A percentile compares a stretch with the other conserved stretches of the same genome.
phyloP scores from a whole-genome alignment of 768 basidiomycete species.

The Panaeolus papilionaceus region DNA sequence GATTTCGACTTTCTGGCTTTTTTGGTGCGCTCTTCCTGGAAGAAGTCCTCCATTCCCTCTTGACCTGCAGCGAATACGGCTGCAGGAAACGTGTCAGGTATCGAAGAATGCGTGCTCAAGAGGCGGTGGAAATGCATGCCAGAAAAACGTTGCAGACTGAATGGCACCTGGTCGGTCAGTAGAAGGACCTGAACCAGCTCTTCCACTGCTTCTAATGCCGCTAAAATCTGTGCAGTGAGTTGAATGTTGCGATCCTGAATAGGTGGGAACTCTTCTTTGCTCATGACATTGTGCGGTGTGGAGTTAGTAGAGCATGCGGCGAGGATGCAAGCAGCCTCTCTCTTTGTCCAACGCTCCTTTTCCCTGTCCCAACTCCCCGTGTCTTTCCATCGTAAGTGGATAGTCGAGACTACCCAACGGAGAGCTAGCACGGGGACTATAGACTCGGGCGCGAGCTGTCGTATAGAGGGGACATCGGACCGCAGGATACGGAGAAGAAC shows the following conservation, averaged over 20 bases:
- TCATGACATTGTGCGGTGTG: slow-evolving; percentile 12
- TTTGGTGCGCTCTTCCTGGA: slow-evolving; percentile 53
- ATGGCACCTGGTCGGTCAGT: slow-evolving; percentile 53
- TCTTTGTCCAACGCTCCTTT: slow-evolving; percentile 71
- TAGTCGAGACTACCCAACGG: slow-evolving; percentile 63
- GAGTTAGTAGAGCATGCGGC: slow-evolving; percentile 48
- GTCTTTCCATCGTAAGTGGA: slow-evolving; percentile 59
- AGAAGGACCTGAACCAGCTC: slow-evolving; percentile 68
- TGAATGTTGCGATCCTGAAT: slow-evolving; percentile 69
- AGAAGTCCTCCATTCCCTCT: slow-evolving; percentile 53
- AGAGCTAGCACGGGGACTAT: slow-evolving; percentile 60
- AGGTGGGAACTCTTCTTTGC: slow-evolving; percentile 35
- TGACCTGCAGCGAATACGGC: slow-evolving; percentile 54
- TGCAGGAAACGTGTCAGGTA: slow-evolving; percentile 33
- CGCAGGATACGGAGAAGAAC: slow-evolving; percentile 61
- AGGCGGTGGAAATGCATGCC: slow-evolving; percentile 63
- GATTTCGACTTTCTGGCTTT: slow-evolving; percentile 44
- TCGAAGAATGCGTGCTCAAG: slow-evolving; percentile 40
- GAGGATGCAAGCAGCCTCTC: slow-evolving; percentile 67
- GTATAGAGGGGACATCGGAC: slow-evolving; percentile 58
- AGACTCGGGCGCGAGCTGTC: slow-evolving; percentile 49
- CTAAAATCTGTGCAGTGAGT: slow-evolving; percentile 66
- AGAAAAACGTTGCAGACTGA: slow-evolving; percentile 57
- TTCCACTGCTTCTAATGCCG: slow-evolving; percentile 64
- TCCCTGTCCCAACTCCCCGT: slow-evolving; percentile 61